These are phyloP conservation scores for Blastobotrys raffinosifermentans DNA, from an alignment of 1,139 yeast species.

Conservation along the genomic window DNA sequence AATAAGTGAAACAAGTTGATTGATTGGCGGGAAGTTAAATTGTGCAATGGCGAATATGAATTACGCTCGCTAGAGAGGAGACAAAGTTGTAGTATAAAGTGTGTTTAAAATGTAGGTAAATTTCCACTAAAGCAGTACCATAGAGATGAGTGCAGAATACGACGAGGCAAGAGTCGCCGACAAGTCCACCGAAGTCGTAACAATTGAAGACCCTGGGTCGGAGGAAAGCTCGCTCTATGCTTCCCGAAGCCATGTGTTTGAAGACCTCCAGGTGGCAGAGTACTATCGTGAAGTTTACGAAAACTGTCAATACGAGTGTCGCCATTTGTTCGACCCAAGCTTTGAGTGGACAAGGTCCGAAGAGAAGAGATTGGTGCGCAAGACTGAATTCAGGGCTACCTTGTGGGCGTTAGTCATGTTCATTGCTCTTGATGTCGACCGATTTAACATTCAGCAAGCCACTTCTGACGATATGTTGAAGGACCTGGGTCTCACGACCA, in stretches of 20 bases:
- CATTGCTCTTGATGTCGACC: constrained; percentile 44
- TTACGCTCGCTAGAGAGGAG: no score
- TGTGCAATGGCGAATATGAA: no score
- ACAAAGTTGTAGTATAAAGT: no score
- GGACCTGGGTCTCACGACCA: constrained; percentile 40
- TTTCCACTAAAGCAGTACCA: no score
- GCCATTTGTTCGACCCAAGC: constrained; percentile 41
- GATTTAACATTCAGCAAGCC: constrained; percentile 46
- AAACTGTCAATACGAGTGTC: constrained; percentile 40
- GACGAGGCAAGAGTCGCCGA: no score
- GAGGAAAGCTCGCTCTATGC: no score
- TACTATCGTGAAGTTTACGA: constrained; percentile 41
- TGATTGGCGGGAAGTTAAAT: no score
- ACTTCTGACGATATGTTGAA: constrained; percentile 41
- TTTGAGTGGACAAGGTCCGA: constrained; percentile 43
- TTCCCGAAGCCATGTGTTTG: constrained; percentile 26
- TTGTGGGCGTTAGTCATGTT: constrained; percentile 44
- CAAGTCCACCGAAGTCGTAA: no score
- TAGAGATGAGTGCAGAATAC: no score
- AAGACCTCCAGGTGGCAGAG: constrained; percentile 40
- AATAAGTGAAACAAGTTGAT: no score
- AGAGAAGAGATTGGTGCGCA: constrained; percentile 38
- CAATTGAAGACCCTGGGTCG: no score
- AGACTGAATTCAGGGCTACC: constrained; percentile 44
- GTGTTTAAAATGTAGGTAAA: no score